These are phyloP conservation scores for Aspergillus cavernicola DNA, from an alignment of 495 filamentous ascomycete species.

Conservation along the genomic window DNA sequence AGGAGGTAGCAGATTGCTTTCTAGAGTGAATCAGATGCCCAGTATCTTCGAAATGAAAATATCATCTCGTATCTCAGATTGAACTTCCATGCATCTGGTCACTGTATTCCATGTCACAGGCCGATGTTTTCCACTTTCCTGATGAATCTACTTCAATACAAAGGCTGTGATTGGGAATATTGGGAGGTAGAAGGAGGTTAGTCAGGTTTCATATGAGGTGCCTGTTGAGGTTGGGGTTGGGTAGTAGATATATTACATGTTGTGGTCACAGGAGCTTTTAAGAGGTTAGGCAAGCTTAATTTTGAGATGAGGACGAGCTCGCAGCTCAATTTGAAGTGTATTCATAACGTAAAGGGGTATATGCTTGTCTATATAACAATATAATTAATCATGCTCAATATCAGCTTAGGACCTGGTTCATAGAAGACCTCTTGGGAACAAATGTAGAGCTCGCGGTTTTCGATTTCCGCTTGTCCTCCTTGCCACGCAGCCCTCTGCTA, in stretches of 20 bases:
- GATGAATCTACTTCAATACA: too few species aligned
- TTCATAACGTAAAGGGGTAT: not conserved
- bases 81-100: too few species aligned
- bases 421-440: slow-evolving; percentile 21
- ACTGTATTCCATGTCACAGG: too few species aligned
- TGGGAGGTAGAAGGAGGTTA: slow-evolving; percentile 54
- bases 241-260: too few species aligned
- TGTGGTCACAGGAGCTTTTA: too few species aligned
- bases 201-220: slow-evolving; percentile 52
- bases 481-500: slow-evolving; percentile 35
- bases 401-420: slow-evolving; percentile 25
- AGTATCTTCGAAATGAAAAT: too few species aligned
- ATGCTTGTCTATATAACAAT: not conserved
- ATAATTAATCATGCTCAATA: not conserved
- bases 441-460: slow-evolving; percentile 14
- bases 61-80: too few species aligned
- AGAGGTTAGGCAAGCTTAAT: too few species aligned
- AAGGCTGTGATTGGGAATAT: slow-evolving; percentile 58
- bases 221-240: not conserved
- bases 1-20: too few species aligned
- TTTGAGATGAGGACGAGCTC: too few species aligned
- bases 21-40: too few species aligned
- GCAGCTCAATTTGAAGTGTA: not conserved
- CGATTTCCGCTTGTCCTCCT: slow-evolving; percentile 27
- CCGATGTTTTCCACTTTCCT: too few species aligned